Percentiles rank a stretch among this genome's conserved stretches.
Conservation (phyloP, 225 moss, liverwort and hornwort species). For the Ulota crispa region DNA sequence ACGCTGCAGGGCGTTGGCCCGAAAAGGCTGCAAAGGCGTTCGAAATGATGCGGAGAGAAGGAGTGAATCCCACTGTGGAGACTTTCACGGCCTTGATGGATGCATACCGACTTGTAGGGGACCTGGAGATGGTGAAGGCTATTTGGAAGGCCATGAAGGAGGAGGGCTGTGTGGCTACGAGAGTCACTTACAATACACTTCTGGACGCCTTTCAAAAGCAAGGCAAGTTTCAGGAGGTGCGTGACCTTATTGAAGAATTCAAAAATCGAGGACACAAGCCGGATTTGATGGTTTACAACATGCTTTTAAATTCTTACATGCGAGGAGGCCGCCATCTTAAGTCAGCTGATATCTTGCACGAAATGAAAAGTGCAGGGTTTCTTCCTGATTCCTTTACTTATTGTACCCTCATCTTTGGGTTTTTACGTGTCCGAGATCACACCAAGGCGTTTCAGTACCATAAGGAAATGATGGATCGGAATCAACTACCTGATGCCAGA, state of each 20-base stretch:
- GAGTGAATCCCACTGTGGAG: constrained; percentile 72
- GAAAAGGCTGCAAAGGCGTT: constrained; percentile 81
- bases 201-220: constrained; percentile 89
- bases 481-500: constrained; percentile 59
- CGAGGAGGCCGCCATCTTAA: constrained; percentile 67
- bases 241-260: constrained; percentile 86
- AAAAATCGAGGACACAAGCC: constrained; percentile 55
- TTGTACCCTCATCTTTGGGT: constrained; percentile 83
- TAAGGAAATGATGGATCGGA: constrained; percentile 63
- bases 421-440: constrained; percentile 73
- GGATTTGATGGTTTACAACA: constrained; percentile 83
- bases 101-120: constrained; percentile 68
- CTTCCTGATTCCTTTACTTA: constrained; percentile 83
- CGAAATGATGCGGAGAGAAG: constrained; percentile 71
- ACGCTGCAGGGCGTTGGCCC: constrained; percentile 82
- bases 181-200: constrained; percentile 74
- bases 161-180: constrained; percentile 62
- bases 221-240: constrained; percentile 68
- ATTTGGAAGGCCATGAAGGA: constrained; percentile 79
- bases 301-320: constrained; percentile 87
- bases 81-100: constrained; percentile 85
- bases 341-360: constrained; percentile 59
- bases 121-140: constrained; percentile 59
- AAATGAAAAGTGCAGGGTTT: constrained; percentile 64
- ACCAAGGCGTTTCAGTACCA: constrained; percentile 73